Evolutionary conservation across 331 rosid species (phyloP).

Genomic region (Erythrophleum ivorense): DNA sequence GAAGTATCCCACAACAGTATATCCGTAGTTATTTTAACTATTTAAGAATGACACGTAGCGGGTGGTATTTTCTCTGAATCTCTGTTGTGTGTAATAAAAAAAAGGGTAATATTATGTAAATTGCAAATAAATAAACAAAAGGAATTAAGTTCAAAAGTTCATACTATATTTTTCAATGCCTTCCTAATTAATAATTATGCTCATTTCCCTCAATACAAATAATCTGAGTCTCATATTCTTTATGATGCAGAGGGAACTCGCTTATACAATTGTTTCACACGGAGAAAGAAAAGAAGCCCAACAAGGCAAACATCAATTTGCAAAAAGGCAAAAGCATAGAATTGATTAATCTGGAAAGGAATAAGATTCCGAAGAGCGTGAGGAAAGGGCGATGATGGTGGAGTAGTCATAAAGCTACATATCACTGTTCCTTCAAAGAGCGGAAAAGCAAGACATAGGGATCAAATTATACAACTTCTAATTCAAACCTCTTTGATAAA

Average conservation of each 20-base stretch:
- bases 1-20: neutral
- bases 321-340: neutral
- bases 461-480: constrained; percentile 25
- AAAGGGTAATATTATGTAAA: neutral
- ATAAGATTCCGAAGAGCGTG: constrained; percentile 54
- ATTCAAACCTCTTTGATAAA: constrained; percentile 4
- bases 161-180: neutral
- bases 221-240: neutral
- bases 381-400: constrained; percentile 32
- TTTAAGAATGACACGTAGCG: neutral
- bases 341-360: constrained; percentile 44
- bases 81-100: neutral
- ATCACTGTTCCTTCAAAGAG: constrained; percentile 37
- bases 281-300: constrained; percentile 40
- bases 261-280: neutral
- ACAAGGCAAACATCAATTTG: constrained; percentile 14
- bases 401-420: constrained; percentile 51
- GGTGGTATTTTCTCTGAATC: neutral
- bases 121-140: neutral
- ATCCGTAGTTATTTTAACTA: neutral
- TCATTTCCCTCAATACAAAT: neutral
- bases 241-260: neutral
- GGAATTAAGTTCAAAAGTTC: neutral
- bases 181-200: neutral
- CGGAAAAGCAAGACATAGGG: constrained; percentile 31